These are phyloP conservation scores for Aureobasidium uvarum DNA, from an alignment of 2,329 filamentous ascomycete genomes.

Conservation along the genomic window DNA sequence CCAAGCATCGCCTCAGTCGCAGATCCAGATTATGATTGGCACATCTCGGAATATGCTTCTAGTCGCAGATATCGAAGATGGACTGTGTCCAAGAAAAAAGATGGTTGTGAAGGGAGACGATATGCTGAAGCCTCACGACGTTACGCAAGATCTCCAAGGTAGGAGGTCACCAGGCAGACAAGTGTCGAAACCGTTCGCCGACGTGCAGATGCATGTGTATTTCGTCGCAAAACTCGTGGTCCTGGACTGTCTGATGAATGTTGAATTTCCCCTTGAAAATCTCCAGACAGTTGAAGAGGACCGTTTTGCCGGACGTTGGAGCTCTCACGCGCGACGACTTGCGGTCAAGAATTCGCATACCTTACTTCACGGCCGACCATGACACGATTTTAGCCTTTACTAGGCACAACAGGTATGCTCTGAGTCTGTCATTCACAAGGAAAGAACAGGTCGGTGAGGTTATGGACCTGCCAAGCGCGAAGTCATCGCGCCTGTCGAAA, in stretches of 20 bases:
- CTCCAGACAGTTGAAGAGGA: not conserved
- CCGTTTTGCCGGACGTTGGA: slow-evolving; percentile 2
- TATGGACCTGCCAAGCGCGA: not conserved
- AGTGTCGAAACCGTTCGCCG: not conserved
- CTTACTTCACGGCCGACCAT: not conserved
- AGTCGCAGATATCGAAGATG: not conserved
- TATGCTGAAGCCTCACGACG: slow-evolving; percentile 11
- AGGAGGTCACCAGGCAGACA: not conserved
- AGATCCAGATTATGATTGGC: slow-evolving; percentile 2
- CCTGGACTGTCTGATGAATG: not conserved
- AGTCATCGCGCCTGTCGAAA: not conserved
- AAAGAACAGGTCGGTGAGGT: not conserved
- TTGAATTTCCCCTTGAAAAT: not conserved
- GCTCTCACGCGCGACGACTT: not conserved
- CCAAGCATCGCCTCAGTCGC: slow-evolving; percentile 13
- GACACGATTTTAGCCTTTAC: not conserved
- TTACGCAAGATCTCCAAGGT: not conserved
- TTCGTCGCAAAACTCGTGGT: slow-evolving; percentile 7
- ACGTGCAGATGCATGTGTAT: slow-evolving; percentile 13
- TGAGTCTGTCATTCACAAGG: not conserved
- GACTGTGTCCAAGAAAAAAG: not conserved
- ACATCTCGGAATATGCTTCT: not conserved
- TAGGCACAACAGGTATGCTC: not conserved
- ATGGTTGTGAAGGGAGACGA: slow-evolving; percentile 9
- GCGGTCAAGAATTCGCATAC: not conserved